phyloP scores from a whole-genome alignment of 306 rosid species.

The Quercus rubra region DNA sequence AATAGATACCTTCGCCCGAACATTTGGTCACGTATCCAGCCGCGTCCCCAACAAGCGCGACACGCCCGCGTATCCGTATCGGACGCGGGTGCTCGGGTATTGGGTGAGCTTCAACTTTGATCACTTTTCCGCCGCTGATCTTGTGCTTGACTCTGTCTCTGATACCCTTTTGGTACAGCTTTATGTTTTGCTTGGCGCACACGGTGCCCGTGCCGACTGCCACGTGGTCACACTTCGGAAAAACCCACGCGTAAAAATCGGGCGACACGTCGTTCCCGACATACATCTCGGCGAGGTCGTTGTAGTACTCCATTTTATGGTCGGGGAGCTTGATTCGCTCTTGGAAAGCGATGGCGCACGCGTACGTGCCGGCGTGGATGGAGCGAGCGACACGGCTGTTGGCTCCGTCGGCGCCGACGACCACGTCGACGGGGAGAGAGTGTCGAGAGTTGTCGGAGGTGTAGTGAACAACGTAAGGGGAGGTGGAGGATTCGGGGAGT shows the following conservation, averaged over 20 bases:
- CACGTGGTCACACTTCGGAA: conserved; percentile 94
- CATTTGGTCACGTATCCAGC: conserved; percentile 87
- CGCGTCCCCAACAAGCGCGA: conserved; percentile 85
- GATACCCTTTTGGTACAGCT: conserved; percentile 57
- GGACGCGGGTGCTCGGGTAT: conserved; percentile 90
- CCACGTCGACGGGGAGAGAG: conserved; percentile 69
- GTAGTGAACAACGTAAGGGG: conserved; percentile 69
- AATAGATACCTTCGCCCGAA: conserved; percentile 88
- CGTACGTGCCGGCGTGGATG: conserved; percentile 68
- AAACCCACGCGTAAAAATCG: conserved; percentile 92
- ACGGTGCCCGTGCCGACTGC: conserved; percentile 95
- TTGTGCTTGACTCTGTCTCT: conserved; percentile 53
- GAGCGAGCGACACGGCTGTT: conserved; percentile 79
- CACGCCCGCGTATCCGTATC: conserved; percentile 59
- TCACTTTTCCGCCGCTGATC: conserved; percentile 68
- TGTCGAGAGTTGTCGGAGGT: conserved; percentile 23
- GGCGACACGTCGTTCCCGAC: conserved; percentile 86
- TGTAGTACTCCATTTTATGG: conserved; percentile 74
- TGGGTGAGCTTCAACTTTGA: conserved; percentile 89
- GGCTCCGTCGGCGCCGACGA: conserved; percentile 86
- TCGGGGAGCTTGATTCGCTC: conserved; percentile 72
- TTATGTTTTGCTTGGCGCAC: conserved; percentile 57
- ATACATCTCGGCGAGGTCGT: conserved; percentile 83
- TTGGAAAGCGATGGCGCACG: conserved; percentile 83
- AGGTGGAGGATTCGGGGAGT: conserved; percentile 34